A percentile compares a stretch with the other conserved stretches of the same genome.
Evolutionary conservation across 1,284 basidiomycete species (phyloP).

Genomic region (Inonotus hispidus): DNA sequence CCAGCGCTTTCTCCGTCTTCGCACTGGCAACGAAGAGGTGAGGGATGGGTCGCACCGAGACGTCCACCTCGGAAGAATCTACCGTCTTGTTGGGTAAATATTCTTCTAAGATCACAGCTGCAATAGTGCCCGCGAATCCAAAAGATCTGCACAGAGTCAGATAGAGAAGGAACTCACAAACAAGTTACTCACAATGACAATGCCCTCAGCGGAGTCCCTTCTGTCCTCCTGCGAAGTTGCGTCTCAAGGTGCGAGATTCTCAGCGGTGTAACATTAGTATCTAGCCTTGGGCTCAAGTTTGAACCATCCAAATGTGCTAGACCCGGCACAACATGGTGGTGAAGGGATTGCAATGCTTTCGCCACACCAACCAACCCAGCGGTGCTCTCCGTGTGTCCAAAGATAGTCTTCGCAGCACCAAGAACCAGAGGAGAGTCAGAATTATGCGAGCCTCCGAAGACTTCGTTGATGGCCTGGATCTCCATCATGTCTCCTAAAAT

Average conservation of each 20-base stretch:
- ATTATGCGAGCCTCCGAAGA: conserved; percentile 29
- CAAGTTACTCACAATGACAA: conserved; percentile 28
- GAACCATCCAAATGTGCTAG: conserved; percentile 28
- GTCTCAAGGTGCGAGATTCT: conserved; percentile 9
- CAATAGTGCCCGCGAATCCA: conserved; percentile 34
- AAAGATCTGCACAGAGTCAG: conserved; percentile 24
- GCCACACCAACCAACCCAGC: conserved; percentile 32
- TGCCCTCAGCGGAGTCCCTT: conserved; percentile 19
- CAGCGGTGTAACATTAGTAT: conserved; percentile 29
- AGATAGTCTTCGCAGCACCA: conserved; percentile 31
- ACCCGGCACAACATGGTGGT: conserved; percentile 27
- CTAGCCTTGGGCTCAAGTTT: conserved; percentile 32
- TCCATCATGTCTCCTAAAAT: conserved; percentile 33
- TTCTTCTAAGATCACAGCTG: conserved; percentile 31
- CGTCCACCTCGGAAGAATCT: not conserved
- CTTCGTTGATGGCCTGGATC: conserved; percentile 33
- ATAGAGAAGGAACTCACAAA: not conserved
- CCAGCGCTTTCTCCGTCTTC: conserved; percentile 29
- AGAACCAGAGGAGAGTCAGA: conserved; percentile 28
- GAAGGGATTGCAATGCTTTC: conserved; percentile 28
- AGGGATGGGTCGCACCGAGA: conserved; percentile 7
- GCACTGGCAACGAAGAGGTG: conserved; percentile 31
- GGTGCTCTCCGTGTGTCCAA: conserved; percentile 32
- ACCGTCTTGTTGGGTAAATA: conserved; percentile 11
- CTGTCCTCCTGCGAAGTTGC: not conserved